Evolutionary conservation across 208 protist genomes (phyloP).

Genomic region (Leishmania aethiopica): DNA sequence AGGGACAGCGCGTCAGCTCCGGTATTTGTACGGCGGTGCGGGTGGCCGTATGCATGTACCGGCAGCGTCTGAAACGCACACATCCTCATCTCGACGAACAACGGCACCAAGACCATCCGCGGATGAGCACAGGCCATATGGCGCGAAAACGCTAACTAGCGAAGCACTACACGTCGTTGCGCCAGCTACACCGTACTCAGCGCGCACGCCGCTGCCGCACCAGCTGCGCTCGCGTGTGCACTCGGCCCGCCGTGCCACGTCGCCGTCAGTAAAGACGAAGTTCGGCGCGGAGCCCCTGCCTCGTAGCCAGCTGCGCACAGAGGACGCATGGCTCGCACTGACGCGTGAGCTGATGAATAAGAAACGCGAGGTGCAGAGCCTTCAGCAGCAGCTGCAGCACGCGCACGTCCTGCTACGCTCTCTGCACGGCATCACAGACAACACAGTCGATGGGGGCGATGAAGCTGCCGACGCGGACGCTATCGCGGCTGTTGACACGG

Average conservation of each 20-base stretch:
- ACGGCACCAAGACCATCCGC: background rate
- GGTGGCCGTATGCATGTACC: background rate
- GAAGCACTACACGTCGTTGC: background rate
- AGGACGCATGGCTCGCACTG: conserved; percentile 33
- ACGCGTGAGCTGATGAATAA: conserved; percentile 35
- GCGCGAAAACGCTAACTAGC: background rate
- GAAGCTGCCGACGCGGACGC: background rate
- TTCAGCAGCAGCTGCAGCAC: conserved; percentile 46
- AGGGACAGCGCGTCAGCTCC: background rate
- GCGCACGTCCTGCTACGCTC: conserved; percentile 30
- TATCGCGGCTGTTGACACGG: background rate
- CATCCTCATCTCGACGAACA: background rate
- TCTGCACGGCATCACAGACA: conserved; percentile 24
- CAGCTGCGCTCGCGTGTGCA: conserved; percentile 22
- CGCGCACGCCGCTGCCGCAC: conserved; percentile 14
- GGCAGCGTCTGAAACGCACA: background rate
- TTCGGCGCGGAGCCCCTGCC: background rate
- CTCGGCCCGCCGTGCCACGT: background rate
- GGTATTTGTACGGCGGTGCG: conserved; percentile 2
- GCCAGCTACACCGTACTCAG: background rate
- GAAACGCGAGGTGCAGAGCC: conserved; percentile 31
- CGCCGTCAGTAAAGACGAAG: background rate
- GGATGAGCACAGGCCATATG: background rate
- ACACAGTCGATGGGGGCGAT: background rate
- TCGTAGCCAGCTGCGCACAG: conserved; percentile 7